Conservation (phyloP, 2,329 filamentous ascomycete species). For the Fusarium sp. region DNA sequence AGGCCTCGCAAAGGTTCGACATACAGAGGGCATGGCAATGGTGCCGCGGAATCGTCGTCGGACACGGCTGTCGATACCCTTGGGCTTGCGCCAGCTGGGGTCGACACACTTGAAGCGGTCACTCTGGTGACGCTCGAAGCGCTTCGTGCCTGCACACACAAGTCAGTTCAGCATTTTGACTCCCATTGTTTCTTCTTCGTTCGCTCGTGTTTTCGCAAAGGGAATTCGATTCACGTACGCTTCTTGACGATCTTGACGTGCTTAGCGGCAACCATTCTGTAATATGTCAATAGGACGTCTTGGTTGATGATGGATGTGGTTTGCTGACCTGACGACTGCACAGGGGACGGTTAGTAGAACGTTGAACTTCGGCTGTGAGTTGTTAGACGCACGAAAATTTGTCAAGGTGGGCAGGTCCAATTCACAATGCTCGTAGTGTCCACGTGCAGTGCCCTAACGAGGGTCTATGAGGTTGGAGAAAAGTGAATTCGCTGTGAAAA, state of each 20-base stretch:
- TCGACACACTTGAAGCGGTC: conserved; percentile 95
- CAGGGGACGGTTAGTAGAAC: conserved; percentile 51
- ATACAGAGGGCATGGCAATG: conserved; percentile 97
- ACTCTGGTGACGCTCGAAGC: conserved; percentile 97
- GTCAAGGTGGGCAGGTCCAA: conserved; percentile 4
- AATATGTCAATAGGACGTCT: conserved; percentile 49
- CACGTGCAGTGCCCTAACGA: conserved; percentile 14
- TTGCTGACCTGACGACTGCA: conserved; percentile 58
- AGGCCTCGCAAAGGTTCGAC: conserved; percentile 54
- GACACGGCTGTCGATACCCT: conserved; percentile 99
- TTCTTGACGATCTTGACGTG: conserved; percentile 99
- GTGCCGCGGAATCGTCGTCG: conserved; percentile 97
- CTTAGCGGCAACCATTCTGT: conserved; percentile 97
- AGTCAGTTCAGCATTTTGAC: conserved; percentile 57
- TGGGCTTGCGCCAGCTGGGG: conserved; percentile 97
- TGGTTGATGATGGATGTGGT: conserved; percentile 17
- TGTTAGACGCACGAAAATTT: conserved; percentile 18
- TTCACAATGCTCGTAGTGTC: conserved; percentile 2
- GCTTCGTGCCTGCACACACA: conserved; percentile 78
- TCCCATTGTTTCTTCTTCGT: conserved; percentile 1
- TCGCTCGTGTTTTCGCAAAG: conserved; percentile 11
- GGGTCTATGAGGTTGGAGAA: background rate
- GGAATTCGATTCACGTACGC: conserved; percentile 77
- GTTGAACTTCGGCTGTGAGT: conserved; percentile 24
- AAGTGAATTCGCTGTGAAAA: background rate